Evolutionary conservation across 208 protist species (phyloP).

Genomic region (Leptomonas pyrrhocoris): DNA sequence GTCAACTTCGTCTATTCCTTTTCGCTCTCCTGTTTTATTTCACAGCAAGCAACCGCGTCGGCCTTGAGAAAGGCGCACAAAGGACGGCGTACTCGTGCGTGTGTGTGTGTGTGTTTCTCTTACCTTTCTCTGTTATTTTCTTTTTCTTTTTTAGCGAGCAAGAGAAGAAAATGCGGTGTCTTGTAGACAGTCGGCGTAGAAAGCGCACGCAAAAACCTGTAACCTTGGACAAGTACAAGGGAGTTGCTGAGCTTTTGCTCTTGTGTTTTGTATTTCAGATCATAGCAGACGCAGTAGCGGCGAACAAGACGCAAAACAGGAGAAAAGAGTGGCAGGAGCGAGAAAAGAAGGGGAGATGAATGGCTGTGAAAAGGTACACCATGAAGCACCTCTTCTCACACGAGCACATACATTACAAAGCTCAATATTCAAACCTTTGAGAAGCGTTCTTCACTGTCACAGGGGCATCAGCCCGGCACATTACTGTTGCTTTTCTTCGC

Average conservation of each 20-base stretch:
- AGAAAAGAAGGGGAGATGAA: background rate
- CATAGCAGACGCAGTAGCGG: background rate
- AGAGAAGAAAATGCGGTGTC: background rate
- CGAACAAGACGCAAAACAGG: constrained; percentile 2
- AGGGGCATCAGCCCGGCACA: too few species aligned
- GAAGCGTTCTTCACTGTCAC: too few species aligned
- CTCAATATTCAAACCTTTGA: too few species aligned
- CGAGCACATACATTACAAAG: too few species aligned
- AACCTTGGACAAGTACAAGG: background rate
- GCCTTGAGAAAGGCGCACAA: constrained; percentile 21
- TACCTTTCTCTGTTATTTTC: constrained; percentile 2
- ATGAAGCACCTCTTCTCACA: too few species aligned
- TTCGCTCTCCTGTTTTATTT: too few species aligned
- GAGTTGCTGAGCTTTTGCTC: background rate
- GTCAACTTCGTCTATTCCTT: too few species aligned
- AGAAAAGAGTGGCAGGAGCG: background rate
- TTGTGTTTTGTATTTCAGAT: too few species aligned
- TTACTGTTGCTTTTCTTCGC: too few species aligned
- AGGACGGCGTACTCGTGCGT: background rate
- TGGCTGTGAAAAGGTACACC: too few species aligned
- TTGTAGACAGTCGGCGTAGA: background rate
- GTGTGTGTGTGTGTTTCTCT: constrained; percentile 3
- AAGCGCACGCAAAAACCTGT: background rate
- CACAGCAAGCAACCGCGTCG: background rate
- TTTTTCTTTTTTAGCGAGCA: background rate